Evolutionary conservation across 139 green algal genomes (phyloP).

Genomic region (Raphidocelis subcapitata): DNA sequence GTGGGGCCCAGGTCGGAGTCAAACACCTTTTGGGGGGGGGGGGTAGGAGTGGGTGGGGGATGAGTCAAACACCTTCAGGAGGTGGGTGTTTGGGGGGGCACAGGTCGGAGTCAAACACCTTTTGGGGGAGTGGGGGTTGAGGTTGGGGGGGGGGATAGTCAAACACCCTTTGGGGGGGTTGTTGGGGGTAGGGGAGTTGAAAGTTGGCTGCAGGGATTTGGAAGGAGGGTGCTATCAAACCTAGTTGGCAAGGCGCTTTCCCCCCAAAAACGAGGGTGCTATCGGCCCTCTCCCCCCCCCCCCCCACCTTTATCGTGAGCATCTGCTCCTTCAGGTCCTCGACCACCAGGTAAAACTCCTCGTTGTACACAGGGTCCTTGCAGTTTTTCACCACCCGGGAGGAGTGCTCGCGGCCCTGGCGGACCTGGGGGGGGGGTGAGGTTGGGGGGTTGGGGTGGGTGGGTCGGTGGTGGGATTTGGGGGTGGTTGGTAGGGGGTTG

Average conservation of each 20-base stretch:
- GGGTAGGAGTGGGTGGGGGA: neutral
- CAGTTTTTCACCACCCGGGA: conserved; percentile 48
- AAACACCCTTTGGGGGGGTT: conserved; percentile 10
- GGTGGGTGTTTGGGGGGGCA: conserved; percentile 31
- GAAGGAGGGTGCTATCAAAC: too few relatives aligned
- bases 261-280: conserved; percentile 17
- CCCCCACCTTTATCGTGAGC: conserved; percentile 47
- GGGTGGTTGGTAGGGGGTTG: too few relatives aligned
- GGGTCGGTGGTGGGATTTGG: too few relatives aligned
- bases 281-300: conserved; percentile 15
- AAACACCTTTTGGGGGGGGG: conserved; percentile 9
- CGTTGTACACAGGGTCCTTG: conserved; percentile 49
- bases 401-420: conserved; percentile 34
- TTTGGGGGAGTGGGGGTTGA: neutral
- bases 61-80: neutral
- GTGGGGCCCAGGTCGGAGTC: conserved; percentile 37
- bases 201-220: too few relatives aligned
- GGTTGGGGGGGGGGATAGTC: too few relatives aligned
- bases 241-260: too few relatives aligned
- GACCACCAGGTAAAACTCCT: conserved; percentile 57
- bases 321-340: conserved; percentile 57
- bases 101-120: conserved; percentile 38
- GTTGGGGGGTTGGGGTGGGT: too few relatives aligned
- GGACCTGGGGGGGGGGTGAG: too few relatives aligned
- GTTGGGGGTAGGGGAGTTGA: too few relatives aligned